Base-by-base conservation (phyloP, 805 yeast genomes). In the Metschnikowia corniflorae region DNA sequence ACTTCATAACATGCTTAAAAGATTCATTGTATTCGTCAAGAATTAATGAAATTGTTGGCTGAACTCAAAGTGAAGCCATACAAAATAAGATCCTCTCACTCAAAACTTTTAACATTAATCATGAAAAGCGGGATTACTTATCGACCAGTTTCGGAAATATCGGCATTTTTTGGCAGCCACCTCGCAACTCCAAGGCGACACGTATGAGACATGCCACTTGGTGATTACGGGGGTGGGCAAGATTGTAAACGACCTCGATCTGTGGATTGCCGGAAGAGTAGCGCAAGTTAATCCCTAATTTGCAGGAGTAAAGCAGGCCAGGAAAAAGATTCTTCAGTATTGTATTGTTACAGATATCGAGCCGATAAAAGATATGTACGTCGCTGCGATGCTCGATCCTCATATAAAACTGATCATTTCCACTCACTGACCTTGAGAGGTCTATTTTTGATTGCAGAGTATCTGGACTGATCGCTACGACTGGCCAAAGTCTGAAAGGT, bases 371-470 rank as follows among this genome's bases (percentile, higher is more conserved):
- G 20, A 33, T 19, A 15, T 33, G 8, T 33, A 20, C 23, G 20
- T 33, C 29, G 36, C 36, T 13, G 26, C 36, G 18, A 33, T 33
- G 30, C 36, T 33, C 22, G 35, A 31, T 17, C 35, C 35, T 12
- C 35, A 18, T 24, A 17, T 31, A 23, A 31, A 31, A 13, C 9
- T 7, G 23, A 13, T n/a, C n/a, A 7, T n/a, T 25, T 31, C 25
- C 6, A 16, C n/a, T n/a, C n/a, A n/a, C n/a, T n/a, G n/a, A n/a
- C n/a, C n/a, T n/a, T n/a, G n/a, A n/a, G n/a, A n/a, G n/a, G n/a
- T n/a, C n/a, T n/a, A n/a, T n/a, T n/a, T n/a, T n/a, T n/a, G n/a
- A n/a, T n/a, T n/a, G n/a, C n/a, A n/a, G n/a, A n/a, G n/a, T n/a
- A n/a, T n/a, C n/a, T n/a, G n/a, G n/a, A n/a, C n/a, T n/a, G n/a